Conservation (phyloP, 1,139 yeast genomes). For the Chernovozyma sophiae-reginae region DNA sequence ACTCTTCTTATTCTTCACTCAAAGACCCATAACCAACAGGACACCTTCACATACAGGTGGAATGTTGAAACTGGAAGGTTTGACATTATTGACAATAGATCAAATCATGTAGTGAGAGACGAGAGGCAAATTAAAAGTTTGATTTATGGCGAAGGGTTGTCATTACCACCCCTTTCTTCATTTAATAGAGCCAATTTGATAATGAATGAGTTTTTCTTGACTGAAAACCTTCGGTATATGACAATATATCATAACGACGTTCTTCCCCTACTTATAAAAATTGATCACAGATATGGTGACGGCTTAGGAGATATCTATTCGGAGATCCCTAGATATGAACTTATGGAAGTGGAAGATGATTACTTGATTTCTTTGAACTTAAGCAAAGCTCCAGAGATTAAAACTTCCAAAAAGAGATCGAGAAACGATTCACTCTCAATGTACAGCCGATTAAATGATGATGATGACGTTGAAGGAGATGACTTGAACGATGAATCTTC, state of each 20-base stretch:
- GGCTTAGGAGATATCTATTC: conserved; percentile 29
- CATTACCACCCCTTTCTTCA: conserved; percentile 27
- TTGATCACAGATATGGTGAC: conserved; percentile 28
- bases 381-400: conserved; percentile 15
- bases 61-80: conserved; percentile 35
- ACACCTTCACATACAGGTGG: conserved; percentile 24
- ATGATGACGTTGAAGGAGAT: background rate
- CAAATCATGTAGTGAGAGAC: conserved; percentile 25
- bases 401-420: conserved; percentile 7
- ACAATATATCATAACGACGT: conserved; percentile 39
- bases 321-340: conserved; percentile 33
- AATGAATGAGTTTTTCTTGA: conserved; percentile 36
- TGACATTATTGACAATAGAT: conserved; percentile 26
- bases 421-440: conserved; percentile 3
- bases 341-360: conserved; percentile 27
- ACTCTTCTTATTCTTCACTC: conserved; percentile 30
- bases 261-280: conserved; percentile 27
- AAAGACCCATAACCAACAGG: conserved; percentile 12
- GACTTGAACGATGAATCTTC: conserved; percentile 1
- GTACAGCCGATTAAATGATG: background rate
- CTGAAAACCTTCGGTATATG: conserved; percentile 34
- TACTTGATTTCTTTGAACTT: conserved; percentile 27
- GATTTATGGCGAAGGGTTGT: conserved; percentile 27
- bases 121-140: conserved; percentile 31
- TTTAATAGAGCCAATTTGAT: conserved; percentile 34